A percentile compares a stretch with the other conserved stretches of the same genome.
phyloP scores from a whole-genome alignment of 768 basidiomycete species.

The Pluteus cervinus region DNA sequence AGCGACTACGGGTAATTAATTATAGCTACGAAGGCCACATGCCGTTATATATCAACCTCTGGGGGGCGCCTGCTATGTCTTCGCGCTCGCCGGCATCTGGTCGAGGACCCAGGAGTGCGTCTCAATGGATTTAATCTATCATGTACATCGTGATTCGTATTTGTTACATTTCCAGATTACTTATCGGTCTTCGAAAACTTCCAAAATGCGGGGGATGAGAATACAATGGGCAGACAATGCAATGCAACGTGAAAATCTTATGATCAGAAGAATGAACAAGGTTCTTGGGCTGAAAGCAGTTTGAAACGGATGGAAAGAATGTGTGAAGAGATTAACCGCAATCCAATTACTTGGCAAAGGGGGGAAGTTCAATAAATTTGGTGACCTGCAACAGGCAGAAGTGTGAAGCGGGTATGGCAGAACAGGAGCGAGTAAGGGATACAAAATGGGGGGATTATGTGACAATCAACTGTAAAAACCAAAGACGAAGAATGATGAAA shows the following conservation, averaged over 20 bases:
- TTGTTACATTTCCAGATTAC: too few species aligned
- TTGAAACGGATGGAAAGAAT: background rate
- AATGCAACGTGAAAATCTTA: background rate
- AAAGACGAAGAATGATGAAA: too few species aligned
- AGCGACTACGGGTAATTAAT: too few species aligned
- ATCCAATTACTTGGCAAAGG: conserved; percentile 4
- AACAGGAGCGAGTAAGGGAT: conserved; percentile 1
- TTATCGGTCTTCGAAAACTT: too few species aligned
- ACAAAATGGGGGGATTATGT: background rate
- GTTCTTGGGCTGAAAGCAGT: background rate
- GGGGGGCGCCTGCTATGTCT: too few species aligned
- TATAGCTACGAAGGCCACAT: too few species aligned
- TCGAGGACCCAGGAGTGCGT: too few species aligned
- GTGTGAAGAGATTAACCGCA: conserved; percentile 2
- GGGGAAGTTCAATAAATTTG: background rate
- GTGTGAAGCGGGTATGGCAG: conserved; percentile 4
- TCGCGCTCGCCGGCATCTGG: too few species aligned
- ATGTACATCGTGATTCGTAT: too few species aligned
- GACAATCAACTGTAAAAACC: conserved; percentile 2
- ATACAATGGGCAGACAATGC: background rate
- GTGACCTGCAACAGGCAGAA: too few species aligned
- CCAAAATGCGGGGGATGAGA: background rate
- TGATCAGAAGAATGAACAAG: background rate
- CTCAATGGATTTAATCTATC: too few species aligned
- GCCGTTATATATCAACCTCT: too few species aligned